These are phyloP conservation scores for Neurospora sp. DNA, from an alignment of 495 filamentous ascomycete species.

Conservation along the genomic window DNA sequence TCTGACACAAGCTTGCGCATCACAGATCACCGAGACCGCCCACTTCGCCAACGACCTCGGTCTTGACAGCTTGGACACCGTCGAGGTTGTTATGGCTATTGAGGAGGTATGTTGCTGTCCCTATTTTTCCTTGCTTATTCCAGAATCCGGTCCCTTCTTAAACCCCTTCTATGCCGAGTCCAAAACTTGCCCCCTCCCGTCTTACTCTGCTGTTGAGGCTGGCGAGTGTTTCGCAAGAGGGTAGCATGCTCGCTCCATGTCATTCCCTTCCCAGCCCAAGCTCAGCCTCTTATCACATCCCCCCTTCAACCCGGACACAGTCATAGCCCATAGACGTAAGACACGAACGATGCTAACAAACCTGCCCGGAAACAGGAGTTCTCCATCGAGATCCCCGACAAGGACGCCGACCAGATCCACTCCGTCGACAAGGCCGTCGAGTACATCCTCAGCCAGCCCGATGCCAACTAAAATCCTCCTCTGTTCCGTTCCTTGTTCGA, in stretches of 20 bases:
- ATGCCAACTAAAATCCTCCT: constrained; percentile 51
- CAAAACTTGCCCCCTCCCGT: background rate
- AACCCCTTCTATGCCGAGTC: background rate
- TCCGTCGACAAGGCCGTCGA: constrained; percentile 92
- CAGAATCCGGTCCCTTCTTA: background rate
- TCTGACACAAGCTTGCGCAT: constrained; percentile 2
- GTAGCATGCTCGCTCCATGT: background rate
- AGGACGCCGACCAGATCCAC: constrained; percentile 94
- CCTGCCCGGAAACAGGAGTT: constrained; percentile 61
- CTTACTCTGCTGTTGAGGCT: background rate
- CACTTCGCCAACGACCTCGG: constrained; percentile 96
- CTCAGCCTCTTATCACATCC: background rate
- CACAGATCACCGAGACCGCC: constrained; percentile 66
- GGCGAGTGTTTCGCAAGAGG: background rate
- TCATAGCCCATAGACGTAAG: background rate
- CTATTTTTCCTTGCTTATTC: background rate
- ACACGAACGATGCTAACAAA: constrained; percentile 8
- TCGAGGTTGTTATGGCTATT: constrained; percentile 99
- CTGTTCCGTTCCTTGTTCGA: no score
- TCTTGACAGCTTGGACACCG: constrained; percentile 91
- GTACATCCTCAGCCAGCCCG: constrained; percentile 91
- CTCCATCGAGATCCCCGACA: constrained; percentile 99
- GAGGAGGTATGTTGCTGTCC: constrained; percentile 65
- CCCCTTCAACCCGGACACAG: background rate
- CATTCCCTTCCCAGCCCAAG: no score